A percentile compares a stretch with the other conserved stretches of the same genome.
phyloP scores from a whole-genome alignment of 2,329 filamentous ascomycete species.

The Sphaerostilbella broomeana region DNA sequence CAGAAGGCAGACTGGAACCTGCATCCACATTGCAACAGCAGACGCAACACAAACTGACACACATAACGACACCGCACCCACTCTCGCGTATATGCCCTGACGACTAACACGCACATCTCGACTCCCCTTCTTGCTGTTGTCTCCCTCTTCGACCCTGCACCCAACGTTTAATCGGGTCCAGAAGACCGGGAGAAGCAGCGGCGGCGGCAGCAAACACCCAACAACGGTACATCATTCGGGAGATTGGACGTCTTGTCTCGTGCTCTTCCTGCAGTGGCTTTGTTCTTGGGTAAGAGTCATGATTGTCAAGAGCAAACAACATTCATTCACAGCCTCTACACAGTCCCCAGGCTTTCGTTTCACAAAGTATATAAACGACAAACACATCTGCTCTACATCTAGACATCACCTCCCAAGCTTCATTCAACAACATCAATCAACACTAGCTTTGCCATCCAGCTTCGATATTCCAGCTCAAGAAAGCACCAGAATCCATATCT shows the following conservation, averaged over 20 bases:
- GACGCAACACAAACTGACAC: slow-evolving; percentile 10
- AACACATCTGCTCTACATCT: slow-evolving; percentile 9
- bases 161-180: slow-evolving; percentile 9
- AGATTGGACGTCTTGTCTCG: slow-evolving; percentile 13
- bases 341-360: slow-evolving; percentile 9
- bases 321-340: slow-evolving; percentile 12
- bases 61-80: slow-evolving; percentile 4
- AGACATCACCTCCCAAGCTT: slow-evolving; percentile 8
- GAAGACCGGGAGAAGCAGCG: slow-evolving; percentile 11
- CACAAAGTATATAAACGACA: slow-evolving; percentile 13
- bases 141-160: slow-evolving; percentile 6
- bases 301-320: slow-evolving; percentile 12
- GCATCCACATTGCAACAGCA: slow-evolving; percentile 11
- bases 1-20: slow-evolving; percentile 14
- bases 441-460: neutral
- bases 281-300: slow-evolving; percentile 12
- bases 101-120: slow-evolving; percentile 11
- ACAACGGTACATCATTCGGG: slow-evolving; percentile 13
- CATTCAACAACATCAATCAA: slow-evolving; percentile 2
- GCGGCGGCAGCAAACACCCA: slow-evolving; percentile 14
- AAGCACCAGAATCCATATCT: no score
- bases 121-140: slow-evolving; percentile 5
- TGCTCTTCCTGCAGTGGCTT: slow-evolving; percentile 10
- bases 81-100: slow-evolving; percentile 9
- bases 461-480: neutral